Conservation (phyloP, 306 rosid genomes). For the Cucumis hystrix region DNA sequence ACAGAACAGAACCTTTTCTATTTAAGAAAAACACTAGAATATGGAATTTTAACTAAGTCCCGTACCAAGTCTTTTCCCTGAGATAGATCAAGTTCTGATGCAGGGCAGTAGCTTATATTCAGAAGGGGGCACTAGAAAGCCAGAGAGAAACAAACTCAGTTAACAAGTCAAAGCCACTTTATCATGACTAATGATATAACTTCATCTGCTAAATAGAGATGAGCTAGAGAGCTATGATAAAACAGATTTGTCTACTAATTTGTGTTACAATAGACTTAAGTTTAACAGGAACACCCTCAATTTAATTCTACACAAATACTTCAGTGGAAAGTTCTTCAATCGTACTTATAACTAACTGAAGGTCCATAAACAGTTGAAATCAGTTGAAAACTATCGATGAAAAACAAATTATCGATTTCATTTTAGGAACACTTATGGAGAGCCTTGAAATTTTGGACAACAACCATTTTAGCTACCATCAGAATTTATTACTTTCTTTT, state of each 20-base stretch:
- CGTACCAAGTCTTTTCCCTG: conserved; percentile 36
- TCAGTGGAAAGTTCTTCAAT: not conserved
- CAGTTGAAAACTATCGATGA: not conserved
- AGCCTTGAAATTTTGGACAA: not conserved
- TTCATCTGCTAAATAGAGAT: not conserved
- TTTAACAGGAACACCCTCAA: not conserved
- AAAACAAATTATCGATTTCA: not conserved
- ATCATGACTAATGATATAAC: not conserved
- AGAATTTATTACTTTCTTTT: not conserved
- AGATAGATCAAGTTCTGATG: conserved; percentile 38
- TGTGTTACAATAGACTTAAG: not conserved
- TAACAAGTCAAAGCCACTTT: not conserved
- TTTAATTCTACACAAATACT: not conserved
- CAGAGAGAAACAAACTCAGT: not conserved
- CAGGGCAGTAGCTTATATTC: conserved; percentile 44
- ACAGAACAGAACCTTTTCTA: not conserved
- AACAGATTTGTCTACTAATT: not conserved
- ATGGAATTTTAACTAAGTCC: not conserved
- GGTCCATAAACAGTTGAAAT: not conserved
- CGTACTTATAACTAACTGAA: not conserved
- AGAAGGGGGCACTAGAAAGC: conserved; percentile 37
- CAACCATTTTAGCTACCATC: not conserved
- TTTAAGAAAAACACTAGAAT: not conserved
- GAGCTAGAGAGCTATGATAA: not conserved
- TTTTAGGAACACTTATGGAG: not conserved